A percentile compares a stretch with the other conserved stretches of the same genome.
Evolutionary conservation across 148 eudicot species (phyloP).

Genomic region (Heliosperma pusillum): DNA sequence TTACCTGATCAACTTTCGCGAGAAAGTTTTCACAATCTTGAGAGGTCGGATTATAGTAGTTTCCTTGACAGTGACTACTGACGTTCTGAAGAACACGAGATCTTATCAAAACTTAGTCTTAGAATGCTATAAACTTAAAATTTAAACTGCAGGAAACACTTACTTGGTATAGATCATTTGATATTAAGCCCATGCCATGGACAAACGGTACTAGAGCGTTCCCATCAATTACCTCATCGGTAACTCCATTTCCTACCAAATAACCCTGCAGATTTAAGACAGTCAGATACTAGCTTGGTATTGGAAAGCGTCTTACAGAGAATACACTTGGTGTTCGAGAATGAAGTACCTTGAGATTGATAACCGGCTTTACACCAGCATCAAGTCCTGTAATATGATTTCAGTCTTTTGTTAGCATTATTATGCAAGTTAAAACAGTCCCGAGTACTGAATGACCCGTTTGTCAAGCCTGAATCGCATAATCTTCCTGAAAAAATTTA

Average conservation of each 20-base stretch:
- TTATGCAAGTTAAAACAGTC: too few species aligned
- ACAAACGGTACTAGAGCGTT: conserved; percentile 90
- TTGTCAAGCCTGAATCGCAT: background rate
- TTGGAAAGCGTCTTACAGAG: background rate
- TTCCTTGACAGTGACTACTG: conserved; percentile 47
- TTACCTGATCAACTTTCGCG: conserved; percentile 54
- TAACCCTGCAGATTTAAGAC: conserved; percentile 61
- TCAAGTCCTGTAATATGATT: conserved; percentile 54
- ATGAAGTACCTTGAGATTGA: conserved; percentile 66
- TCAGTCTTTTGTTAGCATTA: background rate
- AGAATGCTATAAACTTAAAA: background rate
- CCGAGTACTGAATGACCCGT: background rate
- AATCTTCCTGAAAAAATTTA: background rate
- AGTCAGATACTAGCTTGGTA: background rate
- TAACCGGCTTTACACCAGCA: conserved; percentile 62
- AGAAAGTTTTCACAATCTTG: conserved; percentile 47
- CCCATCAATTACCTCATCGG: conserved; percentile 74
- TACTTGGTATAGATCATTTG: conserved; percentile 70
- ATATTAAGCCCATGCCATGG: conserved; percentile 95
- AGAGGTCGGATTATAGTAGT: conserved; percentile 49
- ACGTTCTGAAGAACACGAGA: conserved; percentile 45
- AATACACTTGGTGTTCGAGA: background rate
- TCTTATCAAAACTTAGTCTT: background rate
- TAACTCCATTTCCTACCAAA: conserved; percentile 93
- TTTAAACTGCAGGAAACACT: background rate